Percentiles rank a stretch among this genome's conserved stretches.
phyloP scores from a whole-genome alignment of 352 stramenopile species.

The Phytophthora chlamydospora region DNA sequence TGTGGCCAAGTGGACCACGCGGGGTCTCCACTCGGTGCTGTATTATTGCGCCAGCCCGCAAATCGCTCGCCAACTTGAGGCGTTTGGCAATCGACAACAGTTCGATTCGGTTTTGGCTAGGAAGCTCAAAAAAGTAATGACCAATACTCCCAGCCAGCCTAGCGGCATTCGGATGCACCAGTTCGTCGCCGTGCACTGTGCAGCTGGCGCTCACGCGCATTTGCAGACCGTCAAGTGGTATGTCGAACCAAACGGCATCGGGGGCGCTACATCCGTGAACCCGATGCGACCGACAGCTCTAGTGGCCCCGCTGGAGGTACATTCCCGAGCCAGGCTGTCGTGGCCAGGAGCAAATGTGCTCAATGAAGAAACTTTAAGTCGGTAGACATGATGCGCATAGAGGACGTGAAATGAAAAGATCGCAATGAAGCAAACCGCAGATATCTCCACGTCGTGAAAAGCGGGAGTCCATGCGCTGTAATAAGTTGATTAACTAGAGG shows the following conservation, averaged over 20 bases:
- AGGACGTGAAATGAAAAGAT: too few species aligned
- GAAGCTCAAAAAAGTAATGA: constrained; percentile 13
- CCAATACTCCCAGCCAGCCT: not conserved
- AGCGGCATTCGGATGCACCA: constrained; percentile 18
- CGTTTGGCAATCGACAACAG: constrained; percentile 17
- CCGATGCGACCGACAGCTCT: not conserved
- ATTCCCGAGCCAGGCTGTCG: not conserved
- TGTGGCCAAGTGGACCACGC: constrained; percentile 28
- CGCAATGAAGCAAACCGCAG: too few species aligned
- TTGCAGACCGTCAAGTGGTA: constrained; percentile 25
- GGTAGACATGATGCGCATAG: too few species aligned
- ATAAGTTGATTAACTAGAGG: too few species aligned
- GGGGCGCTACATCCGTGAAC: constrained; percentile 12
- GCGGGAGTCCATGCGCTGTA: too few species aligned
- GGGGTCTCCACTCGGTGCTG: constrained; percentile 21
- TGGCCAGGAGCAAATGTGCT: not conserved
- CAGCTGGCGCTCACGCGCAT: constrained; percentile 18
- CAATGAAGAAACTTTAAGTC: not conserved
- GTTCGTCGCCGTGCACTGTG: constrained; percentile 24
- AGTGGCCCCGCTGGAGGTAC: constrained; percentile 3
- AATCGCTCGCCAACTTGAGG: constrained; percentile 25
- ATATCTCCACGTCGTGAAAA: too few species aligned
- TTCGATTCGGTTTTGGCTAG: constrained; percentile 5
- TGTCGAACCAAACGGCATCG: constrained; percentile 6
- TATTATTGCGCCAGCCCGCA: constrained; percentile 29